A percentile compares a stretch with the other conserved stretches of the same genome.
Conservation (phyloP, 345 rosid species). For the Garcia nutans region DNA sequence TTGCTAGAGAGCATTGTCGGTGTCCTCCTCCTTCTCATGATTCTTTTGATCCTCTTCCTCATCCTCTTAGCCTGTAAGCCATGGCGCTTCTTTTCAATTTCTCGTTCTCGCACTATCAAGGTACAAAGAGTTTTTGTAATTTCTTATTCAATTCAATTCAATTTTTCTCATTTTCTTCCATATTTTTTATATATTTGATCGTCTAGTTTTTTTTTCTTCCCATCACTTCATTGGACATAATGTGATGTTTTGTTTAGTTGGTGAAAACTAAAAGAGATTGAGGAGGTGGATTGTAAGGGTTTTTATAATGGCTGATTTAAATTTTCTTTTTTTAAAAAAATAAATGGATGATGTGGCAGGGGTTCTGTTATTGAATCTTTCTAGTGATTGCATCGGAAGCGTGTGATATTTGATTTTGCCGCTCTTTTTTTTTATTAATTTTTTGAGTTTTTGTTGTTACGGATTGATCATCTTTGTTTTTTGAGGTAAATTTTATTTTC, state of each 20-base stretch:
- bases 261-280: not conserved
- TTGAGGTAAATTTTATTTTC: not conserved
- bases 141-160: not conserved
- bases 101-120: conserved; percentile 52
- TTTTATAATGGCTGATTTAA: not conserved
- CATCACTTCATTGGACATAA: not conserved
- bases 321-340: too few relatives aligned
- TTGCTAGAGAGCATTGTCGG: conserved; percentile 45
- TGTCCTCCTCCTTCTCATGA: conserved; percentile 49
- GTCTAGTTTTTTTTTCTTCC: not conserved
- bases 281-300: not conserved
- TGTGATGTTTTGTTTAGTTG: conserved; percentile 1
- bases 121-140: conserved; percentile 27
- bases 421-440: not conserved
- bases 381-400: not conserved
- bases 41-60: conserved; percentile 63
- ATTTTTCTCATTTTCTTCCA: not conserved
- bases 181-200: not conserved
- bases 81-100: conserved; percentile 73
- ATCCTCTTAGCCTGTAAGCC: conserved; percentile 77
- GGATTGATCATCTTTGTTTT: not conserved
- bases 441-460: not conserved
- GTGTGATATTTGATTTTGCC: not conserved
- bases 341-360: not conserved
- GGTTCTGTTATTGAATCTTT: not conserved